Evolutionary conservation across 495 filamentous ascomycete genomes (phyloP).

Genomic region (Talaromyces nanjingensis): DNA sequence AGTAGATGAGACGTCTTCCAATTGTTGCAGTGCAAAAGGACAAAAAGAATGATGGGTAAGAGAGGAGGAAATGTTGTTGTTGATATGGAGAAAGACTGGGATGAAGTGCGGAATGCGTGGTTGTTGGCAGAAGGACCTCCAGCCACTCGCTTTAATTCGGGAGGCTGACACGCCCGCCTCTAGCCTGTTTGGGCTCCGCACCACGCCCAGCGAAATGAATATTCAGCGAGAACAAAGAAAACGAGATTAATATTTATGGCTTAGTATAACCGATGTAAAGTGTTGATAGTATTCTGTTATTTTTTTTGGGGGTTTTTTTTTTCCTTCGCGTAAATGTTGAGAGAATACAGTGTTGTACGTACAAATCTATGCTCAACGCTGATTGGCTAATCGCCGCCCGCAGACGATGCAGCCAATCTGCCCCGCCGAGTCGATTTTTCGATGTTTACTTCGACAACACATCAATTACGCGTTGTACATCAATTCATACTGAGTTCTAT

Average conservation of each 20-base stretch:
- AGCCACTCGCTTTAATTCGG: slow-evolving; percentile 11
- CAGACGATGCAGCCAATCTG: background rate
- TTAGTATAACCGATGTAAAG: background rate
- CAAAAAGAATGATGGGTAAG: slow-evolving; percentile 3
- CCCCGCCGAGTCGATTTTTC: background rate
- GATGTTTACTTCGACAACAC: background rate
- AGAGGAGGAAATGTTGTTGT: background rate
- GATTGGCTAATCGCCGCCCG: background rate
- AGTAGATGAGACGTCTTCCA: background rate
- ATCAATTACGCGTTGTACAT: background rate
- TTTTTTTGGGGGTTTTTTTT: background rate
- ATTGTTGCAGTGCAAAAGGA: background rate
- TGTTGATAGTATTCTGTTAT: background rate
- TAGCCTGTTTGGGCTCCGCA: background rate
- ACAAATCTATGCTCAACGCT: background rate
- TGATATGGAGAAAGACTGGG: background rate
- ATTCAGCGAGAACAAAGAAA: background rate
- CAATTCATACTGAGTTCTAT: background rate
- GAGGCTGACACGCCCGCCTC: slow-evolving; percentile 1
- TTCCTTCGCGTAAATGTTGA: background rate
- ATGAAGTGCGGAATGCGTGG: background rate
- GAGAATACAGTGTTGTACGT: background rate
- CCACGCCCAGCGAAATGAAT: background rate
- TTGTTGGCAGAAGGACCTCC: slow-evolving; percentile 5
- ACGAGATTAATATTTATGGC: background rate